Evolutionary conservation across 1,284 basidiomycete species (phyloP).

Genomic region (Rhodotorula mucilaginosa): DNA sequence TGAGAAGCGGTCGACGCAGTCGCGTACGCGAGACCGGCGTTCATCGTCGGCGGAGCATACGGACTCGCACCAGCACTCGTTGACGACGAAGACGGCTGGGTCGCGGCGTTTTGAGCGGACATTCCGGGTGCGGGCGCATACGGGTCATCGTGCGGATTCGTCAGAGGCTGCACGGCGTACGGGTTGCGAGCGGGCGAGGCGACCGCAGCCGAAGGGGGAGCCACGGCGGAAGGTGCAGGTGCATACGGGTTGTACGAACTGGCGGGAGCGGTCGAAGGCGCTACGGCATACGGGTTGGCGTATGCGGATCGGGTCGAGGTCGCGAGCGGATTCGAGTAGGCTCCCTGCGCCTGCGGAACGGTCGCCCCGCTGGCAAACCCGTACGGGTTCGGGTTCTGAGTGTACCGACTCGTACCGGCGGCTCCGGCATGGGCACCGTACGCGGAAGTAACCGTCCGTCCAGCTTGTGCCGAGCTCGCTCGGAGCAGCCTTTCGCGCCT

Average conservation of each 20-base stretch:
- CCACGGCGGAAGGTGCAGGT: background rate
- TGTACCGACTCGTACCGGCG: background rate
- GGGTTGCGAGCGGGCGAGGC: conserved; percentile 26
- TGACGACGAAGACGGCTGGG: background rate
- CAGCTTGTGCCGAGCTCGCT: conserved; percentile 2
- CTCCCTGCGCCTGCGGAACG: background rate
- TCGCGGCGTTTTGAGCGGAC: conserved; percentile 25
- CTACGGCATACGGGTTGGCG: conserved; percentile 16
- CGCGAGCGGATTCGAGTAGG: conserved; percentile 6
- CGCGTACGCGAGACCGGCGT: conserved; percentile 33
- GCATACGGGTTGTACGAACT: conserved; percentile 22
- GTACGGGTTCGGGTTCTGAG: background rate
- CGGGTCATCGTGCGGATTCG: conserved; percentile 33
- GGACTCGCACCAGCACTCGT: background rate
- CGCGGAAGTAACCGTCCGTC: background rate
- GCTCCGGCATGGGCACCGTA: background rate
- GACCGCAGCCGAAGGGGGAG: background rate
- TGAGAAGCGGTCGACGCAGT: conserved; percentile 38
- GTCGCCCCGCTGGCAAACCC: background rate
- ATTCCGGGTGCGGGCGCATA: conserved; percentile 37
- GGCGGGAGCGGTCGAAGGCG: background rate
- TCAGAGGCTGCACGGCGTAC: conserved; percentile 20
- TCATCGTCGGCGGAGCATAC: conserved; percentile 12
- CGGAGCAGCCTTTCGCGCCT: conserved; percentile 31
- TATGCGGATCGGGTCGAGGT: conserved; percentile 22